These are phyloP conservation scores for Talaromyces atroroseus DNA, from an alignment of 2,329 filamentous ascomycete genomes.

Conservation along the genomic window DNA sequence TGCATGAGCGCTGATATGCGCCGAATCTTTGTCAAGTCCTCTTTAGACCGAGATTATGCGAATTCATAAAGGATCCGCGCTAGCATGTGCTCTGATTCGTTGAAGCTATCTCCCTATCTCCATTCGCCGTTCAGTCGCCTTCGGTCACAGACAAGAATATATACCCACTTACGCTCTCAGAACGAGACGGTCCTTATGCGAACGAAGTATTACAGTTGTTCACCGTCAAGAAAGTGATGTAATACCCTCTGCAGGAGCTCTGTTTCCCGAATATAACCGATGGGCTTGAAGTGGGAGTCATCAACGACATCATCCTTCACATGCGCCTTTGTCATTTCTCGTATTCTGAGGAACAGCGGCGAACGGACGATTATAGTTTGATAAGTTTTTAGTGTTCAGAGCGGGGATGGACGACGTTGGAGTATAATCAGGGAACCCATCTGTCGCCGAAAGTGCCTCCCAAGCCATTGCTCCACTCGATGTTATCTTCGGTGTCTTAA, in stretches of 20 bases:
- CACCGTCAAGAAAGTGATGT: not conserved
- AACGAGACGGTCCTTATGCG: too few relatives aligned
- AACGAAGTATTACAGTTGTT: too few relatives aligned
- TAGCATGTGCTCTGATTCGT: slow-evolving; percentile 1
- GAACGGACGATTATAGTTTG: not conserved
- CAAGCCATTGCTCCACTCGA: too few relatives aligned
- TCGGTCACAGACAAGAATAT: not conserved
- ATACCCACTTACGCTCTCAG: not conserved
- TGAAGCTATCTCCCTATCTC: not conserved
- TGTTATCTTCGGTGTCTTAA: not conserved
- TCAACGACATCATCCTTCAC: too few relatives aligned
- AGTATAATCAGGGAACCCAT: too few relatives aligned
- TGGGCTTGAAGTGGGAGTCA: not conserved
- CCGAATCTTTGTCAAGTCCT: not conserved
- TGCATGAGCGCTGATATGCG: not conserved
- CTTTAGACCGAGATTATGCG: not conserved
- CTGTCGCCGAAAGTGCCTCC: not conserved
- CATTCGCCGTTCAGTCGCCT: not conserved
- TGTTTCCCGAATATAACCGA: not conserved
- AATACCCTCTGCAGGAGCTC: not conserved
- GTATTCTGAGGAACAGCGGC: too few relatives aligned
- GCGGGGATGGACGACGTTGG: too few relatives aligned
- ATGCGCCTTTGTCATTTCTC: too few relatives aligned
- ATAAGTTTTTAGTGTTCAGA: too few relatives aligned
- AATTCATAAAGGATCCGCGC: not conserved